Evolutionary conservation across 345 rosid genomes (phyloP), one percentile per base, ranked within the genome.

Genomic region (Orychophragmus violaceus): DNA sequence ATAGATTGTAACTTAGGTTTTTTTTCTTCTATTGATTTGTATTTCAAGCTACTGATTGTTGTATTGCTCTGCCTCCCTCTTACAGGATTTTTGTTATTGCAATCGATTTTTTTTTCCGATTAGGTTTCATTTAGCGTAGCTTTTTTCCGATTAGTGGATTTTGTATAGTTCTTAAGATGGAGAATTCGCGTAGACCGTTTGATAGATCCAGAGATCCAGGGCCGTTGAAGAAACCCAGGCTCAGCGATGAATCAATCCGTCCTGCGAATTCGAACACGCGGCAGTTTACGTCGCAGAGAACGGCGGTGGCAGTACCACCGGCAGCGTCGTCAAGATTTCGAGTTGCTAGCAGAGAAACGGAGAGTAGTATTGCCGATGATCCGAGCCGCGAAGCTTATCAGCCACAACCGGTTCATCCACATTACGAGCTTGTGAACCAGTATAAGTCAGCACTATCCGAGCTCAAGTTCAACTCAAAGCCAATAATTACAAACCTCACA

Each of bases 391-490:
- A 84, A 45, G 89, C 81, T 28, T 93, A 93, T 68, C 90, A 86
- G 79, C 97, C 99, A 7, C 91, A 85, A 71, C 83, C 87, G 2
- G 62, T 76, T 54, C 93, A 83, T 69, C 91, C 78, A 66, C 88
- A 87, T 68, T 83, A 80, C 74, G 99, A 95, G 89, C 89, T 95
- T 19, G 86, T 95, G 76, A 88, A 80, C 58, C 96, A 89, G 84
- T 95, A 95, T 77, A 84, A 80, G 81, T 79, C 88, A 4, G 99
- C 99, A 9, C 70, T 95, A 0, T 78, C 96, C 6, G 99, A 95
- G 87, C 89, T 95, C 62, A 91, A 95, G 10, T 89, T 95, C 76
- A 95, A 95, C 77, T 95, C 99, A 5, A 95, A 95, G 76, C 99
- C 97, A 17, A 95, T 95, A 39, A 95, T 95, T 22, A 91, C 99